phyloP scores from a whole-genome alignment of 2,329 filamentous ascomycete species.

The Annulohypoxylon truncatum region DNA sequence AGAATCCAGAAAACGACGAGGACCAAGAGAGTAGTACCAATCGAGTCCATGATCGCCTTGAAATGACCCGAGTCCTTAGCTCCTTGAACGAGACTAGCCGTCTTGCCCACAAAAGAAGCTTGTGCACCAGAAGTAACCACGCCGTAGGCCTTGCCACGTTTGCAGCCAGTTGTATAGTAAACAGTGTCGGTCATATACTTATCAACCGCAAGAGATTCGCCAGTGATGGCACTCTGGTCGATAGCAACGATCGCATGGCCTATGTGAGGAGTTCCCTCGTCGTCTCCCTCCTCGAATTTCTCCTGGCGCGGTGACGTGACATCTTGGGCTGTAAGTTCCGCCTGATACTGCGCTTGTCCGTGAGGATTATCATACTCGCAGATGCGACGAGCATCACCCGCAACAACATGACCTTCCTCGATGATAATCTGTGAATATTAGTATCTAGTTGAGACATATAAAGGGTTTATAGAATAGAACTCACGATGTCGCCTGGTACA shows the following conservation, averaged over 20 bases:
- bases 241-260: constrained; percentile 74
- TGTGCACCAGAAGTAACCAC: constrained; percentile 72
- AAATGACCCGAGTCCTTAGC: constrained; percentile 78
- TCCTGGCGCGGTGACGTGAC: constrained; percentile 63
- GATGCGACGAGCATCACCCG: constrained; percentile 75
- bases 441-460: background rate
- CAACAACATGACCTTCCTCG: constrained; percentile 75
- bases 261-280: constrained; percentile 66
- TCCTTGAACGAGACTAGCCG: constrained; percentile 75
- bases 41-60: constrained; percentile 84
- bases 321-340: constrained; percentile 70
- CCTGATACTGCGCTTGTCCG: constrained; percentile 74
- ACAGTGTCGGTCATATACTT: constrained; percentile 78
- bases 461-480: constrained; percentile 41
- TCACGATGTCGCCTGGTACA: constrained; percentile 77
- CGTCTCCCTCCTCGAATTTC: constrained; percentile 69
- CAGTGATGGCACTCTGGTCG: constrained; percentile 80
- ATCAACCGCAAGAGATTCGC: constrained; percentile 78
- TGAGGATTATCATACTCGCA: constrained; percentile 76
- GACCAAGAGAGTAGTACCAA: constrained; percentile 75
- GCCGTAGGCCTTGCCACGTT: constrained; percentile 78
- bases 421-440: constrained; percentile 65
- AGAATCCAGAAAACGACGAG: constrained; percentile 80
- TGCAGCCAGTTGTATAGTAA: constrained; percentile 81
- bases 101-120: constrained; percentile 79